Percentiles rank a stretch among this genome's conserved stretches.
phyloP scores from a whole-genome alignment of 495 filamentous ascomycete genomes.

The Letharia lupina region DNA sequence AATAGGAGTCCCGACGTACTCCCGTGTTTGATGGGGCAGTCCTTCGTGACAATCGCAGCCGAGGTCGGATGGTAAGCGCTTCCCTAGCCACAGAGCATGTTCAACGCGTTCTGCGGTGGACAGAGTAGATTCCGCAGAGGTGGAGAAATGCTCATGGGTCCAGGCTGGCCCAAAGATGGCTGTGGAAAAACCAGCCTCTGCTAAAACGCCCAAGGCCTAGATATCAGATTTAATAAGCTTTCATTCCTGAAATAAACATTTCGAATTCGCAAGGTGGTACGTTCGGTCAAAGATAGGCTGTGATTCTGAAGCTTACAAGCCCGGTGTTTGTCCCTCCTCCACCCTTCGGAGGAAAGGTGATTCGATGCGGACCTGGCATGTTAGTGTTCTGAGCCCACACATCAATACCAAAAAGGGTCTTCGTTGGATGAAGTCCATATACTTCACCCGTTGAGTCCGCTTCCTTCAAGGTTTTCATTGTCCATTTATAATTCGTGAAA shows the following conservation, averaged over 20 bases:
- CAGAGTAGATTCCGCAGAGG: conserved; percentile 7
- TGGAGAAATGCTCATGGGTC: conserved; percentile 37
- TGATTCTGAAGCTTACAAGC: conserved; percentile 16
- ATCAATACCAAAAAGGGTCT: conserved; percentile 36
- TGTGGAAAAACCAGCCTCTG: conserved; percentile 27
- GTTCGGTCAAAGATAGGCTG: conserved; percentile 19
- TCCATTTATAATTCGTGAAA: conserved; percentile 40
- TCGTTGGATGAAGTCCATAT: conserved; percentile 15
- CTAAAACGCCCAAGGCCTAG: conserved; percentile 31
- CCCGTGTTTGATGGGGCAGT: conserved; percentile 12
- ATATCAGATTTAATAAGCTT: conserved; percentile 24
- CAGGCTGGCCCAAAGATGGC: conserved; percentile 40
- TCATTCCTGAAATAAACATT: not conserved
- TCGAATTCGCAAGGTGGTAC: not conserved
- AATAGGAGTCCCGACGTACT: conserved; percentile 7
- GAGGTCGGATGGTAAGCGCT: conserved; percentile 22
- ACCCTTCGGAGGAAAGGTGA: conserved; percentile 17
- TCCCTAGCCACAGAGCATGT: conserved; percentile 33
- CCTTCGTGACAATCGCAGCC: conserved; percentile 13
- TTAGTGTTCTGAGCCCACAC: conserved; percentile 20
- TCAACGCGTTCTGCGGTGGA: conserved; percentile 29
- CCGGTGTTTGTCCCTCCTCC: conserved; percentile 20
- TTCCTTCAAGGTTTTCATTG: conserved; percentile 20
- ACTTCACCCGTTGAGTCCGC: conserved; percentile 24
- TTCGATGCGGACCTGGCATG: conserved; percentile 16